Conservation (phyloP, 176 grass and related monocot species). For the Bonia amplexicaulis region DNA sequence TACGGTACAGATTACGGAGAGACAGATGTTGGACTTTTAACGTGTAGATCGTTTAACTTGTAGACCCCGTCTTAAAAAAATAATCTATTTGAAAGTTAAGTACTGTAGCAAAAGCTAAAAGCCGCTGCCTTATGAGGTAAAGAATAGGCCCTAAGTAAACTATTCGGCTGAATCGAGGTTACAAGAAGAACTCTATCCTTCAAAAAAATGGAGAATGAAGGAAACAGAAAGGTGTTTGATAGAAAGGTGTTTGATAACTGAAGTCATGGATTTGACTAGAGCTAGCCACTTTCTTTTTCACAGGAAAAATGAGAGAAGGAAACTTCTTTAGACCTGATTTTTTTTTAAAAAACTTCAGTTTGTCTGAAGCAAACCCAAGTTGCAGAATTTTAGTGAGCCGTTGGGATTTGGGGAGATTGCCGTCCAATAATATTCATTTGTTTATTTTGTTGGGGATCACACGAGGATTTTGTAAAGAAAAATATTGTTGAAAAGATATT, state of each 20-base stretch:
- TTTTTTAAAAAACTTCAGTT: not conserved
- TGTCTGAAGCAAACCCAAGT: slow-evolving; percentile 24
- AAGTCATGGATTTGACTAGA: slow-evolving; percentile 24
- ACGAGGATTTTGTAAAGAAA: not conserved
- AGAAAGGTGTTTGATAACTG: not conserved
- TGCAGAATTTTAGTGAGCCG: slow-evolving; percentile 19
- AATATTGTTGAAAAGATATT: not conserved
- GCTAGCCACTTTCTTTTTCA: slow-evolving; percentile 17
- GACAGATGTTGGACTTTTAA: too few relatives aligned
- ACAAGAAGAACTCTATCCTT: not conserved
- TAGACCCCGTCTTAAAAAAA: too few relatives aligned
- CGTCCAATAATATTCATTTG: not conserved
- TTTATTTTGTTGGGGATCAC: not conserved
- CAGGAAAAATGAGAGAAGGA: not conserved
- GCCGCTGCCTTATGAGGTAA: too few relatives aligned
- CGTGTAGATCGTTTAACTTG: too few relatives aligned
- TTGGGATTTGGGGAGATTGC: slow-evolving; percentile 39
- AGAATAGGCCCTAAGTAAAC: too few relatives aligned
- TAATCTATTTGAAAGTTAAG: too few relatives aligned
- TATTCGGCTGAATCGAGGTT: too few relatives aligned
- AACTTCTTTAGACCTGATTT: not conserved
- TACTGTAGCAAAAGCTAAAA: too few relatives aligned
- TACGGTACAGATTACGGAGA: too few relatives aligned
- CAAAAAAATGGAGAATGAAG: not conserved
- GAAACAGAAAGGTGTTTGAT: not conserved